Conservation (phyloP, 2,329 filamentous ascomycete species). For the Albifimbria verrucaria region DNA sequence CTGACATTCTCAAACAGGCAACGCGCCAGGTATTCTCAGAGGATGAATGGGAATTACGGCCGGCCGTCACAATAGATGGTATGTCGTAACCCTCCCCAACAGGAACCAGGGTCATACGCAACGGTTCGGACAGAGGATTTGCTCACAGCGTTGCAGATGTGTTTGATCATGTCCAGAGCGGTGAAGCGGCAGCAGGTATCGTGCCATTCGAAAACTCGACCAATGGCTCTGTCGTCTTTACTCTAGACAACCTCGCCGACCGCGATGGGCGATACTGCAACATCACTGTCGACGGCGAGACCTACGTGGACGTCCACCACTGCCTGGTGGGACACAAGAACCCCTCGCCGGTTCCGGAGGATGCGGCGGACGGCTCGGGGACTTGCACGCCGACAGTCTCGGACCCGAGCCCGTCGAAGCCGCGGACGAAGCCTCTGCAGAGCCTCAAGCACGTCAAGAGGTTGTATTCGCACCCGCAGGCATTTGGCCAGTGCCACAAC, state of each 20-base stretch:
- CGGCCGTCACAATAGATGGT: conserved; percentile 50
- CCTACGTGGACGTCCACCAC: conserved; percentile 85
- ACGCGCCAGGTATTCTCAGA: conserved; percentile 45
- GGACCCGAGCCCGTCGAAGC: conserved; percentile 41
- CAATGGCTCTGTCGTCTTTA: conserved; percentile 88
- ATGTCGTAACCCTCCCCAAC: too few relatives aligned
- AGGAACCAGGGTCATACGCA: too few relatives aligned
- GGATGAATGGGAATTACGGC: conserved; percentile 43
- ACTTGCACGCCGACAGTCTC: conserved; percentile 47
- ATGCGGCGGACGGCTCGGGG: conserved; percentile 33
- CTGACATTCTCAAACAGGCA: conserved; percentile 33
- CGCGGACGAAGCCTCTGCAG: conserved; percentile 43
- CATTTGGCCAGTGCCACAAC: conserved; percentile 81
- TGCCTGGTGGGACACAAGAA: conserved; percentile 65
- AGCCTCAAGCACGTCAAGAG: conserved; percentile 63
- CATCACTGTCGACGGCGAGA: conserved; percentile 76
- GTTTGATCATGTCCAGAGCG: conserved; percentile 72
- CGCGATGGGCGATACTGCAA: conserved; percentile 60
- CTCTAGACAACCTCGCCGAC: conserved; percentile 85
- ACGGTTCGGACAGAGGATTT: too few relatives aligned
- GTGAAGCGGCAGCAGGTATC: conserved; percentile 66
- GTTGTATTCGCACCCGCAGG: conserved; percentile 92
- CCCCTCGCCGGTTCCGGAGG: conserved; percentile 21
- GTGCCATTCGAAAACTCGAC: conserved; percentile 96
- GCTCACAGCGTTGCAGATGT: conserved; percentile 53